Conservation (phyloP, 2,329 filamentous ascomycete species). For the Colletotrichum tropicale region DNA sequence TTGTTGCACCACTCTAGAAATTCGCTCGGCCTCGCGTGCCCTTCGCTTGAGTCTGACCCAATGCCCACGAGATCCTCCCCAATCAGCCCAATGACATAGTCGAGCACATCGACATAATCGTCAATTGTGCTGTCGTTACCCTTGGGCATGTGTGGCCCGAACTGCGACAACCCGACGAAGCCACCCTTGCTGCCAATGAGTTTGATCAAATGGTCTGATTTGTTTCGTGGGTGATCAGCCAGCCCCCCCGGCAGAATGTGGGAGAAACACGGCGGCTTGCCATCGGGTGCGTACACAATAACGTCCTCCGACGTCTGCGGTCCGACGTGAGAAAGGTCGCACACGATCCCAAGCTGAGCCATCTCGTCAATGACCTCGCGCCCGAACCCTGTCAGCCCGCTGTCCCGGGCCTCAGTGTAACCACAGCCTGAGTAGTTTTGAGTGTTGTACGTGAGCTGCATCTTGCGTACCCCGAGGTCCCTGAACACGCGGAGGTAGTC, state of each 20-base stretch:
- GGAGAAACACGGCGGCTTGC: conserved; percentile 43
- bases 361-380: conserved; percentile 35
- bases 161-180: conserved; percentile 42
- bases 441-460: conserved; percentile 47
- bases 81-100: conserved; percentile 38
- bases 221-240: conserved; percentile 40
- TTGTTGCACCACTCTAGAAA: conserved; percentile 46
- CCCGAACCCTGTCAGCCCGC: conserved; percentile 39
- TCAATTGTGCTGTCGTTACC: conserved; percentile 45
- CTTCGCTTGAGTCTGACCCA: conserved; percentile 42
- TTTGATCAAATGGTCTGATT: conserved; percentile 38
- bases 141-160: conserved; percentile 41
- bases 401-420: conserved; percentile 40
- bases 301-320: conserved; percentile 36
- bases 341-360: conserved; percentile 38
- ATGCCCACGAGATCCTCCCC: conserved; percentile 40
- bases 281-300: conserved; percentile 36
- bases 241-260: conserved; percentile 39
- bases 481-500: conserved; percentile 42
- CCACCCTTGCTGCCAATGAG: conserved; percentile 38
- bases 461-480: conserved; percentile 43
- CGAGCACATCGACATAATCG: conserved; percentile 42
- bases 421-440: conserved; percentile 45
- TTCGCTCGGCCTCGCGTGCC: conserved; percentile 39
- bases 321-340: conserved; percentile 38